These are phyloP conservation scores for Arabidopsis lyrata DNA, from an alignment of 441 rosid species.

Conservation along the genomic window DNA sequence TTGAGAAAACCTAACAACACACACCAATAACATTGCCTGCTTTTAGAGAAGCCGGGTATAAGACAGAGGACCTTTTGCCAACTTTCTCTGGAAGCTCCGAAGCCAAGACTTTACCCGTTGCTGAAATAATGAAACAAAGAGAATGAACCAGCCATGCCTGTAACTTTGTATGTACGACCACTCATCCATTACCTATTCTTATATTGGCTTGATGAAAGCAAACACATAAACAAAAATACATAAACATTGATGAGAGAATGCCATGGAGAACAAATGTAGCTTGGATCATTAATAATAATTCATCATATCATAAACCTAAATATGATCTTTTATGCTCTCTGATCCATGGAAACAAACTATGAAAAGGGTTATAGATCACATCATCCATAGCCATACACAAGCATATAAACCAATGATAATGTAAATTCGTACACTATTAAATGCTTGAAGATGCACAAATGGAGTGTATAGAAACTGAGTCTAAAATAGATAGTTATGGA, in stretches of 20 bases:
- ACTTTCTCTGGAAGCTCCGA: conserved; percentile 82
- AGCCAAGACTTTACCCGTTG: conserved; percentile 90
- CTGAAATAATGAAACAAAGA: conserved; percentile 52
- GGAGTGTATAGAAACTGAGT: neutral
- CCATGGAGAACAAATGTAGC: conserved; percentile 7
- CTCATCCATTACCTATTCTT: neutral
- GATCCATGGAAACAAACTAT: conserved; percentile 1
- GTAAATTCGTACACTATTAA: neutral
- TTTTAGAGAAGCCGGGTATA: conserved; percentile 93
- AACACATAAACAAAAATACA: neutral
- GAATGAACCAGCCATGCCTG: conserved; percentile 8
- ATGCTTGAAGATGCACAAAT: neutral
- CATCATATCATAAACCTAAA: conserved; percentile 2
- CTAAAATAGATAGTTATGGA: conserved; percentile 15
- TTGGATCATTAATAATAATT: neutral
- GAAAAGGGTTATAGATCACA: conserved; percentile 11
- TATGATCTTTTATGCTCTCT: neutral
- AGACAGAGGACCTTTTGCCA: conserved; percentile 67
- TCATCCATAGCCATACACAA: neutral
- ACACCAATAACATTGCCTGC: conserved; percentile 90
- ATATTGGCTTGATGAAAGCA: neutral
- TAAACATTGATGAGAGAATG: neutral
- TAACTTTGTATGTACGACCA: neutral
- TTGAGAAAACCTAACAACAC: conserved; percentile 37
- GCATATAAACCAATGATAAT: neutral